Evolutionary conservation across 345 rosid genomes (phyloP), one percentile per base, ranked within the genome.

Genomic region (Bruguiera parviflora): DNA sequence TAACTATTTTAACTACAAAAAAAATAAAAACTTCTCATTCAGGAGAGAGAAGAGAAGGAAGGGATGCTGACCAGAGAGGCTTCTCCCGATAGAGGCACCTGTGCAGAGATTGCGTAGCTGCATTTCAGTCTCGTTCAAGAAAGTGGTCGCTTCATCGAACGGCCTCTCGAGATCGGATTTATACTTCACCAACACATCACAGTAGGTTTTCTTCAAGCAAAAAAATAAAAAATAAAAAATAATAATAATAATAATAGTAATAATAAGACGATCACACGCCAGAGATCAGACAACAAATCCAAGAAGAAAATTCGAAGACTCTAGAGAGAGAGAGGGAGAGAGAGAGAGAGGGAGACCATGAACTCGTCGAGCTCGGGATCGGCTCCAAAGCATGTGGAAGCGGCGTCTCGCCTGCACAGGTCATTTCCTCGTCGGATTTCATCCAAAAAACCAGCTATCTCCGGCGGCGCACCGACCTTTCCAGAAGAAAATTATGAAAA

Each of bases 301-400:
- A 19, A 7, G 33, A 27, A 49, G n/a, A 6, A 35, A 27, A 63
- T 0, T 3, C 16, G 8, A 64, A 60, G 47, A 55, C 22, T 8
- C n/a, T 15, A 13, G 59, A 21, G 31, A 52, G 64, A 46, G 24
- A 60, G 59, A 53, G 39, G 74, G 43, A 95, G 20, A 31, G 24
- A 4, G 7, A 27, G 37, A 53, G 64, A 47, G 24, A 60, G 51
- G 51, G 33, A 76, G 43, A 95, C 99, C 97, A 95, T 92, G 84
- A 95, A 95, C 78, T 89, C 89, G 75, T 95, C 99, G 69, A 95
- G 99, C 86, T 92, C 96, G 69, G 92, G 99, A 84, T 95, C 97
- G 62, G 86, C 85, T 69, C 92, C 97, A 2, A 79, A 73, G 85
- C 73, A 82, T 6, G 79, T 73, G 5, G 86, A 68, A 69, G 60